Evolutionary conservation across 1,284 basidiomycete species (phyloP), one percentile per base, ranked within the genome.

Genomic region (Moesziomyces sp.): DNA sequence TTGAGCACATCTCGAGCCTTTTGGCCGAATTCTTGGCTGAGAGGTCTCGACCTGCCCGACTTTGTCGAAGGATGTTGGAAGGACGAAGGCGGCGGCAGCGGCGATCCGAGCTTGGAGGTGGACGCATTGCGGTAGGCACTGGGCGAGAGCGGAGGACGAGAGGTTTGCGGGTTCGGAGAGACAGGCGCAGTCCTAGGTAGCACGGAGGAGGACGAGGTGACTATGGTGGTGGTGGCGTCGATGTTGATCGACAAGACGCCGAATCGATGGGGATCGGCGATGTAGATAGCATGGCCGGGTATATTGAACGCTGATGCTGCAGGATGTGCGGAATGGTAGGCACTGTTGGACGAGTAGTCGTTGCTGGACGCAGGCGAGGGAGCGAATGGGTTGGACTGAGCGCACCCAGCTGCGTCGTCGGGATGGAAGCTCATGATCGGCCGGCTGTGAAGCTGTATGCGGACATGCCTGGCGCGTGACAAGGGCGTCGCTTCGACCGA

Each of bases 191-290:
- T 38, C 19, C 35, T n/a, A 23, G 38, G 5, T 40, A 13, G 13
- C 26, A 23, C 9, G 14, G 19, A 28, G 13, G 43, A 35, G 23
- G 49, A 54, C 28, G 52, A 58, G 2, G 54, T 61, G 10, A 56
- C 35, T 42, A 71, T 60, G 30, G 45, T 44, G 9, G 68, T 66
- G 5, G 63, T 57, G 11, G 71, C 62, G 35, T 66, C 51, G 51
- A 77, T 63, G 50, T 44, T 48, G 52, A 77, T 45, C 16, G 66
- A 74, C 38, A 77, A 71, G 16, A 77, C 44, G 21, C 62, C 54
- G 18, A 77, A 67, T 11, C 60, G 52, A n/a, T 74, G 66, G 9
- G 62, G 71, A 43, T 74, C 48, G 28, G 30, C 52, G 33, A 74
- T 47, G 28, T 48, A 68, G 67, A 77, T 48, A 3, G 71, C 46